Percentiles rank a stretch among this genome's conserved stretches.
These are phyloP conservation scores for Zymoseptoria passerinii DNA, from an alignment of 2,329 filamentous ascomycete genomes.

Conservation along the genomic window DNA sequence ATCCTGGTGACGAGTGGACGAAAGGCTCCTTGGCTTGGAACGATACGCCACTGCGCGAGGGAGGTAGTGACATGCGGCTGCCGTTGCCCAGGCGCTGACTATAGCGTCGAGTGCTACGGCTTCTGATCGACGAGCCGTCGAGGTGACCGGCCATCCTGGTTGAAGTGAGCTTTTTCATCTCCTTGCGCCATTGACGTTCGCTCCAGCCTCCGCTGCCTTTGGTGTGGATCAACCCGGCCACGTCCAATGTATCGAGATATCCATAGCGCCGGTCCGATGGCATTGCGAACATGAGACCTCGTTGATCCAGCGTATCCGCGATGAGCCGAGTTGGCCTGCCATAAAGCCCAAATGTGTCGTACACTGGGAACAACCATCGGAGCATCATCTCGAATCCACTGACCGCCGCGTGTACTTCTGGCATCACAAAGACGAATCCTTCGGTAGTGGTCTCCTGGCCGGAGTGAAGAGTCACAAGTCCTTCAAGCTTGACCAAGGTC, in stretches of 20 bases:
- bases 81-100: slow-evolving; percentile 38
- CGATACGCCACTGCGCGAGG: slow-evolving; percentile 26
- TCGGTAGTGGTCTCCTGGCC: slow-evolving; percentile 67
- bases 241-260: slow-evolving; percentile 82
- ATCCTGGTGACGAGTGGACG: slow-evolving; percentile 37
- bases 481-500: slow-evolving; percentile 88
- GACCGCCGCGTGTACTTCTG: slow-evolving; percentile 83
- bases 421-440: slow-evolving; percentile 97
- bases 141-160: slow-evolving; percentile 56
- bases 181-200: slow-evolving; percentile 82
- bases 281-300: slow-evolving; percentile 97
- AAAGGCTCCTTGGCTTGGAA: slow-evolving; percentile 38
- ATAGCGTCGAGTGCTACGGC: slow-evolving; percentile 19
- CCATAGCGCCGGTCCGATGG: slow-evolving; percentile 80
- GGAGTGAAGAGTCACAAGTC: slow-evolving; percentile 78
- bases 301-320: slow-evolving; percentile 75
- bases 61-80: slow-evolving; percentile 30
- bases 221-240: slow-evolving; percentile 68
- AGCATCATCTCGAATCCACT: slow-evolving; percentile 94
- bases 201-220: slow-evolving; percentile 69
- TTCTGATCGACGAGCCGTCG: slow-evolving; percentile 17
- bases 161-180: slow-evolving; percentile 79
- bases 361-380: slow-evolving; percentile 84
- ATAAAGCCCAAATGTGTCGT: slow-evolving; percentile 86
- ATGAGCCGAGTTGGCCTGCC: slow-evolving; percentile 80